A percentile compares a stretch with the other conserved stretches of the same genome.
Conservation (phyloP, 2,329 filamentous ascomycete species). For the Hirsutella minnesotensis region DNA sequence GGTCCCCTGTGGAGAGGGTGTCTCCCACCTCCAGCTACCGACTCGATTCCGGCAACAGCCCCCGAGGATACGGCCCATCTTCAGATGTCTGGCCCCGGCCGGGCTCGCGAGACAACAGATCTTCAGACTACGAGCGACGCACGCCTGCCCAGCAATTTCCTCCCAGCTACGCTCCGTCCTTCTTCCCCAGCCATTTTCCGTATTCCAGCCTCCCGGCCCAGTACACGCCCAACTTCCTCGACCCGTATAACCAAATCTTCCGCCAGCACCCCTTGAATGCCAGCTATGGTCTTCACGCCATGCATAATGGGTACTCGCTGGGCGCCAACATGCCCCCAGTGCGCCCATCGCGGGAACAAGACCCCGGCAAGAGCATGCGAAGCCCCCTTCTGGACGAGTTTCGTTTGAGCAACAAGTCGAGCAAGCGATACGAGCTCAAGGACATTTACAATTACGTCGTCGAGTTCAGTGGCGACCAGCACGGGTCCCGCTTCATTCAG, state of each 20-base stretch:
- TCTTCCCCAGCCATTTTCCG: constrained; percentile 19
- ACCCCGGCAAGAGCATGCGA: constrained; percentile 48
- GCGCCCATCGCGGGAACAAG: constrained; percentile 39
- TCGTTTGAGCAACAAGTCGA: constrained; percentile 59
- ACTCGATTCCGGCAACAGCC: constrained; percentile 15
- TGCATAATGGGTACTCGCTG: constrained; percentile 18
- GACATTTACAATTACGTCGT: constrained; percentile 82
- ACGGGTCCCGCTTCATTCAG: constrained; percentile 92
- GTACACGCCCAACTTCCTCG: constrained; percentile 22
- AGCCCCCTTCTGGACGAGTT: constrained; percentile 74
- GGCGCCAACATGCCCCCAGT: constrained; percentile 15
- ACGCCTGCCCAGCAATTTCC: constrained; percentile 19
- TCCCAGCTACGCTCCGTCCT: constrained; percentile 14
- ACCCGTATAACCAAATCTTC: constrained; percentile 22
- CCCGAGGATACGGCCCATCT: constrained; percentile 15
- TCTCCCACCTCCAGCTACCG: constrained; percentile 20
- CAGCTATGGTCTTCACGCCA: constrained; percentile 20
- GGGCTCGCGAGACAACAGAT: constrained; percentile 20
- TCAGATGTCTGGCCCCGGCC: constrained; percentile 27
- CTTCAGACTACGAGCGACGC: constrained; percentile 27
- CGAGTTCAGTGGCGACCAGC: constrained; percentile 91
- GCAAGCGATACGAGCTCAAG: constrained; percentile 68
- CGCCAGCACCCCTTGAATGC: constrained; percentile 26
- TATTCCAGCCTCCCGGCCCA: constrained; percentile 18
- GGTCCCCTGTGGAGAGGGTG: constrained; percentile 26